Base-by-base conservation (phyloP, 2,329 filamentous ascomycete species). In the Talaromyces sp. region DNA sequence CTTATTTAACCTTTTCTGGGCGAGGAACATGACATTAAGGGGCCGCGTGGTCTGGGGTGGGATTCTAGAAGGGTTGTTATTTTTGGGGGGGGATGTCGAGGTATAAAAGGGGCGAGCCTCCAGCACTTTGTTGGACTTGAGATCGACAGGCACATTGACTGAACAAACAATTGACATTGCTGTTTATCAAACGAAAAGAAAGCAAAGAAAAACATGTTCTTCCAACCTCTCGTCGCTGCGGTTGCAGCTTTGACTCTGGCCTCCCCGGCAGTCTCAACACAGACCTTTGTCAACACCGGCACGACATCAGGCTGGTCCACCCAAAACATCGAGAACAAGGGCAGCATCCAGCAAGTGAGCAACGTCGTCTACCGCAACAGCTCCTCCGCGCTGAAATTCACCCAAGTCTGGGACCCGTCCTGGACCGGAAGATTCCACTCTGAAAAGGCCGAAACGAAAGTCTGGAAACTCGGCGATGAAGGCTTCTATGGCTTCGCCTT, bases 401-500 rank as follows among this genome's bases (percentile, higher is more conserved):
- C 68, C 9, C 70, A 72, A 28, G 60, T 67, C 39, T 79, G 80
- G 69, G 74, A 79, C 62, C 39, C 74, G 0, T 68, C 62, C 66
- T 81, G 78, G 68, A 69, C 57, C 2, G 79, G 76, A 22, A 79
- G 80, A 10, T 83, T 82, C 69, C 80, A 83, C 71, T 79, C 81
- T 42, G 81, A 83, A 68, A 77, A 77, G 13, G 71, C 74, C 61
- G 74, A 77, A 63, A 70, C 77, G 65, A 69, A 78, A 63, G 80
- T 74, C 19, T 82, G 82, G 71, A 69, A 73, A 62, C 76, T 73
- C 59, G 79, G 77, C 54, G 77, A 83, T 60, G 71, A 70, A 22
- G 76, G 76, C 27, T 81, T 78, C 71, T 83, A 83, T 71, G 80
- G 81, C 39, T 84, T 83, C 68, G 71, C 73, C 0, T 83, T 84